These are phyloP conservation scores for Lepidium didymum DNA, from an alignment of 345 rosid species.

Conservation along the genomic window DNA sequence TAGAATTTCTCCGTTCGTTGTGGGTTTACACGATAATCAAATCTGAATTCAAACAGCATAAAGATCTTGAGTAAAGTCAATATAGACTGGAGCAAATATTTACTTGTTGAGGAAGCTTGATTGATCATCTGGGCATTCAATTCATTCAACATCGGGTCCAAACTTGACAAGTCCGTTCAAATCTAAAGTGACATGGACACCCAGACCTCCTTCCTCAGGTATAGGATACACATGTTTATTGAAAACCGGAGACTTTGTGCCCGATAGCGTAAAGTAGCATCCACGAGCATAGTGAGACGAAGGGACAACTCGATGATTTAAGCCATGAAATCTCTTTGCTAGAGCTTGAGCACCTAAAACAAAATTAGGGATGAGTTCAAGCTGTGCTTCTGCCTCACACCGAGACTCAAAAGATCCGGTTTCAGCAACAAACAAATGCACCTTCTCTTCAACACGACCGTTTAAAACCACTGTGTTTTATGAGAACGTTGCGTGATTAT, in stretches of 20 bases:
- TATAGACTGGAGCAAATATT: neutral
- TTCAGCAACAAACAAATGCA: conserved; percentile 49
- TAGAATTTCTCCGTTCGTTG: conserved; percentile 54
- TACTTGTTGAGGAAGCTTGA: conserved; percentile 78
- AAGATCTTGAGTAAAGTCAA: conserved; percentile 7
- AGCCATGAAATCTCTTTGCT: conserved; percentile 61
- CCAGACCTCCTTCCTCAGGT: conserved; percentile 90
- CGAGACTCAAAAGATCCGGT: conserved; percentile 39
- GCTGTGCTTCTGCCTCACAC: conserved; percentile 42
- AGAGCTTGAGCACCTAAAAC: conserved; percentile 65
- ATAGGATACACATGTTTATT: conserved; percentile 70
- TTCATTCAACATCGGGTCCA: conserved; percentile 98
- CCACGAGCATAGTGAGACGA: conserved; percentile 70
- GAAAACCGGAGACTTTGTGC: conserved; percentile 47
- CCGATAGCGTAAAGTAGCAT: conserved; percentile 66
- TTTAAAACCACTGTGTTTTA: conserved; percentile 66
- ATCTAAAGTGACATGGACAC: conserved; percentile 88
- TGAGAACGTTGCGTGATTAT: conserved; percentile 53
- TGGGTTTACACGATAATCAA: conserved; percentile 56
- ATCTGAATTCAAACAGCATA: conserved; percentile 35
- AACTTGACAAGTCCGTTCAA: conserved; percentile 82
- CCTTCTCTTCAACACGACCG: conserved; percentile 48
- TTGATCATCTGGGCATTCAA: conserved; percentile 42
- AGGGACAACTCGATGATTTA: conserved; percentile 39
- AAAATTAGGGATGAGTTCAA: conserved; percentile 53